Base-by-base conservation (phyloP, 2,329 filamentous ascomycete species). In the Colletotrichum euphorbiae region DNA sequence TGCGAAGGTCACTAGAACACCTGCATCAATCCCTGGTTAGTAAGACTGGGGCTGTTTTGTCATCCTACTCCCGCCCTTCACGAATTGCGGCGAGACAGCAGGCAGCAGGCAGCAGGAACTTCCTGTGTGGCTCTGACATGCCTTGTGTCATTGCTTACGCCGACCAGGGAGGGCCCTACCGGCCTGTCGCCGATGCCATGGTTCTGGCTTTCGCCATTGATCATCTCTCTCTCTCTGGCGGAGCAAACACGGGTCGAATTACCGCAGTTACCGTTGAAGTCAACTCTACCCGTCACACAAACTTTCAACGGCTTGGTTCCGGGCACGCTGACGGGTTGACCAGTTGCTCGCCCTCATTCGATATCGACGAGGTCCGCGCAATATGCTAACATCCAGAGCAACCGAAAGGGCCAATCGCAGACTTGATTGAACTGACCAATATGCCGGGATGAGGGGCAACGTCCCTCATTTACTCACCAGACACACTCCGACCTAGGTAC, bases 111-210 rank as follows among this genome's bases (percentile, higher is more conserved):
- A 21, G 9, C 33, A 66, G 42, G 46, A 69, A 48, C 61, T 40
- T 9, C 31, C 24, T 17, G 42, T 50, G 24, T 36, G 19, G 15
- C 15, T 60, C 40, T 65, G 61, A 43, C 48, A n/a, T 12, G 43
- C 36, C 54, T 45, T 38, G 40, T 50, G 46, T 43, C 61, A 65
- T 55, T 55, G 66, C 66, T 69, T 69, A 69, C 66, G 12, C 48
- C 46, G 21, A 48, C n/a, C 19, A 45, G 31, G 31, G 28, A 45
- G 36, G 31, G 13, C n/a, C 28, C 38, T 21, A 50, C 33, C 13
- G 48, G 31, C 17, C 55, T 55, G 54, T 17, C 13, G n/a, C 59
- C 36, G 36, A 46, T 40, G 15, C 65, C 11, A 42, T 43, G 17
- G 24, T 36, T 21, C 13, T 36, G 40, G 54, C 15, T 15, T 21